Percentiles rank a stretch among this genome's conserved stretches.
phyloP scores from a whole-genome alignment of 805 yeast species.

The Hanseniaspora singularis region DNA sequence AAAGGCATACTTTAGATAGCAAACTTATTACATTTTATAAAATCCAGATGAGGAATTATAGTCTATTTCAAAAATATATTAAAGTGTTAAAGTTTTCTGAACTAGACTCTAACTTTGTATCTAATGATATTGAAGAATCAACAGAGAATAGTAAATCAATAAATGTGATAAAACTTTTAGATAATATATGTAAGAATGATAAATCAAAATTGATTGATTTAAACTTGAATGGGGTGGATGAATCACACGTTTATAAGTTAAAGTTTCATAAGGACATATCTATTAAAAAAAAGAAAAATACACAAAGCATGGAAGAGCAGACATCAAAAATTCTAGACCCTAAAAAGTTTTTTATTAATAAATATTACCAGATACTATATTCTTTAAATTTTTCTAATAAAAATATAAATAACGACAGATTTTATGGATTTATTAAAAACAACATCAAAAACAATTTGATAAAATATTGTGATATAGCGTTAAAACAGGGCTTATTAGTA shows the following conservation, averaged over 20 bases:
- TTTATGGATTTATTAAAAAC: constrained; percentile 33
- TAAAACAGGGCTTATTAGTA: constrained; percentile 32
- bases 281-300: not conserved
- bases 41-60: not conserved
- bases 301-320: not conserved
- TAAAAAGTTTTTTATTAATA: constrained; percentile 22
- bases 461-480: constrained; percentile 22
- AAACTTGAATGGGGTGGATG: not conserved
- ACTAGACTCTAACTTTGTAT: no score
- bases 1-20: not conserved
- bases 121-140: not conserved
- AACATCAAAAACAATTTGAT: constrained; percentile 17
- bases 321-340: constrained; percentile 22
- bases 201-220: not conserved
- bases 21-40: not conserved
- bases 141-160: not conserved
- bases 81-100: not conserved
- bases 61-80: not conserved
- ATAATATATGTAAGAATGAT: not conserved
- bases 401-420: constrained; percentile 38
- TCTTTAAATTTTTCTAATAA: constrained; percentile 29
- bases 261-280: constrained; percentile 1
- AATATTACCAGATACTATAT: constrained; percentile 31
- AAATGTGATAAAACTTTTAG: constrained; percentile 5
- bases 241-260: not conserved